These are phyloP conservation scores for Paecilomyces variotii DNA, from an alignment of 2,329 filamentous ascomycete genomes.

Conservation along the genomic window DNA sequence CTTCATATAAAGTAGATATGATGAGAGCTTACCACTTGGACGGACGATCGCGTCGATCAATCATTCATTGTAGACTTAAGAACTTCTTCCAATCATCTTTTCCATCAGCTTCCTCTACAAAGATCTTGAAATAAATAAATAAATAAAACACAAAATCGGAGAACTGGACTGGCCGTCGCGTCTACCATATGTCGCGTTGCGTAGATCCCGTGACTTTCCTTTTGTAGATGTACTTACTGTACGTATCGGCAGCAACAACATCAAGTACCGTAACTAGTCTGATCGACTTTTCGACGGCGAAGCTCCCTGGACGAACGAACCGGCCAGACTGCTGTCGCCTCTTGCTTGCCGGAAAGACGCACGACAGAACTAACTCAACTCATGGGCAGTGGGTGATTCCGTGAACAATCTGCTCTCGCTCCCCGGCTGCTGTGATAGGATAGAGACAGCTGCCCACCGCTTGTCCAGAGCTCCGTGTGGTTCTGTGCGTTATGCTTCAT, in stretches of 20 bases:
- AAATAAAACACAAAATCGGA: not conserved
- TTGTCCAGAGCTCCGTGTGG: not conserved
- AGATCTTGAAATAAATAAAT: no score
- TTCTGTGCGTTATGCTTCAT: not conserved
- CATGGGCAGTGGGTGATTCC: not conserved
- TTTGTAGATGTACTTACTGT: not conserved
- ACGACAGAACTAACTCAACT: not conserved
- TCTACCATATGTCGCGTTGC: not conserved
- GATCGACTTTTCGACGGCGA: no score
- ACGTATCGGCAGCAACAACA: not conserved
- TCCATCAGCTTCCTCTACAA: not conserved
- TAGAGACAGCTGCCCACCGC: not conserved
- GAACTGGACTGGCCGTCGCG: not conserved
- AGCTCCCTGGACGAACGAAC: not conserved
- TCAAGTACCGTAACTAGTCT: no score
- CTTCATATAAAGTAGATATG: not conserved
- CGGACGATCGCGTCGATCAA: not conserved
- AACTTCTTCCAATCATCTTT: not conserved
- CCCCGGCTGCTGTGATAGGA: not conserved
- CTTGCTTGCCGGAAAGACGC: not conserved
- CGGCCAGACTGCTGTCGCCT: not conserved
- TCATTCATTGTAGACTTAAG: not conserved
- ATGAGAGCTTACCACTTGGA: not conserved
- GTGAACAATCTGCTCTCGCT: not conserved
- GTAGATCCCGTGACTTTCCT: not conserved